Evolutionary conservation across 1,284 basidiomycete species (phyloP).

Genomic region (Cryptococcus floricola): DNA sequence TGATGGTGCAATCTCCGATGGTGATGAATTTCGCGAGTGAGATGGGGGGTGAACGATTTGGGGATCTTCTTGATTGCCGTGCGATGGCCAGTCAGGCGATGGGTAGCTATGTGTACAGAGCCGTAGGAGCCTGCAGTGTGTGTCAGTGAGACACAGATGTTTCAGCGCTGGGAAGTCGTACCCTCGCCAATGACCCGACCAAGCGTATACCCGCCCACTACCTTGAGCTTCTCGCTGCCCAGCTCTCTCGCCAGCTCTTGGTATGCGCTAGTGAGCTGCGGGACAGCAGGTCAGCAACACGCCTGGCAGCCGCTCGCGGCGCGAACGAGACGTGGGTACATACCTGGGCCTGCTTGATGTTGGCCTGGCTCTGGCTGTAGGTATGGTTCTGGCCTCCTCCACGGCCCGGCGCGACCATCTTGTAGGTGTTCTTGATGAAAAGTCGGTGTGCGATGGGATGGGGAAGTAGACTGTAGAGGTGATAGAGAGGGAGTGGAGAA

Average conservation of each 20-base stretch:
- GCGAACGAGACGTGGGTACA: background rate
- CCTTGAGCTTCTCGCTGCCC: slow-evolving; percentile 77
- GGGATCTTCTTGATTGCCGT: slow-evolving; percentile 98
- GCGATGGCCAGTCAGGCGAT: slow-evolving; percentile 79
- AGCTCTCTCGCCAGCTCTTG: slow-evolving; percentile 95
- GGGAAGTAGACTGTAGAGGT: background rate
- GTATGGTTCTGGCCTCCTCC: slow-evolving; percentile 16
- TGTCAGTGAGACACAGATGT: background rate
- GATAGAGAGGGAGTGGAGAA: too few relatives aligned
- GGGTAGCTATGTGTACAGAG: slow-evolving; percentile 86
- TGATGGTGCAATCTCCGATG: slow-evolving; percentile 95
- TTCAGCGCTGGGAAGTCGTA: slow-evolving; percentile 42
- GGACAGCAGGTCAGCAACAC: background rate
- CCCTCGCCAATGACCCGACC: slow-evolving; percentile 96
- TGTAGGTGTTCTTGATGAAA: too few relatives aligned
- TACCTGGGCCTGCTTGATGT: slow-evolving; percentile 39
- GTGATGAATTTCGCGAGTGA: slow-evolving; percentile 97
- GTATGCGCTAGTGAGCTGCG: slow-evolving; percentile 83
- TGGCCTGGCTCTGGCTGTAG: slow-evolving; percentile 18
- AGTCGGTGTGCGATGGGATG: background rate
- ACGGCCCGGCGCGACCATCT: slow-evolving; percentile 16
- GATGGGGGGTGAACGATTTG: slow-evolving; percentile 78
- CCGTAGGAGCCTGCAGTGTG: slow-evolving; percentile 75
- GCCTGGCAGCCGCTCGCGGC: background rate
- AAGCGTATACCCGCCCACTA: slow-evolving; percentile 92